phyloP scores from a whole-genome alignment of 306 rosid genomes.

The Neltuma alba region DNA sequence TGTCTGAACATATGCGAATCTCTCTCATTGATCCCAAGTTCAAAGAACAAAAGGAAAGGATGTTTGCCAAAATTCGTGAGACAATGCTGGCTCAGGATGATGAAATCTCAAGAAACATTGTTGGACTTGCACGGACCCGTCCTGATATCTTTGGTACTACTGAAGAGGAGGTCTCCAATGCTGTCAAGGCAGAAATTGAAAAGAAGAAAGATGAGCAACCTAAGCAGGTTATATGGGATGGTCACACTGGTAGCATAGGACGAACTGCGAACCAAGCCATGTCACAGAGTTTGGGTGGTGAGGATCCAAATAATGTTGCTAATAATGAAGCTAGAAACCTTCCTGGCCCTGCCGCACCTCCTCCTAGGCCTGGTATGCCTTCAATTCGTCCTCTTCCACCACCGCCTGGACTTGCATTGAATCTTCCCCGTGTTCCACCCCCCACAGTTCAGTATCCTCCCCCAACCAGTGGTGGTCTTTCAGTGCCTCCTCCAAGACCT shows the following conservation, averaged over 20 bases:
- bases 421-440: constrained; percentile 76
- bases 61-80: too few species aligned
- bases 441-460: constrained; percentile 64
- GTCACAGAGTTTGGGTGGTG: constrained; percentile 69
- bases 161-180: constrained; percentile 96
- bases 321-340: constrained; percentile 59
- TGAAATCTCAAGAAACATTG: too few species aligned
- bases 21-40: too few species aligned
- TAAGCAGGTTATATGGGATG: too few species aligned
- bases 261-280: constrained; percentile 92
- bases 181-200: constrained; percentile 95
- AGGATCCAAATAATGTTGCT: constrained; percentile 62
- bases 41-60: too few species aligned
- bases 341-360: too few species aligned
- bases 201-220: constrained; percentile 92
- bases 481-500: constrained; percentile 68
- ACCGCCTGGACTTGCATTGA: constrained; percentile 89
- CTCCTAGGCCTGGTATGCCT: constrained; percentile 85
- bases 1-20: too few species aligned
- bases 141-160: constrained; percentile 95
- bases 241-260: constrained; percentile 95
- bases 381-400: constrained; percentile 88
- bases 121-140: too few species aligned
- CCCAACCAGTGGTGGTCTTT: constrained; percentile 57
- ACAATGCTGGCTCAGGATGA: too few species aligned